Evolutionary conservation across 169 alveolate genomes (phyloP), one percentile per base, ranked within the genome.

Genomic region (Theileria sp.): DNA sequence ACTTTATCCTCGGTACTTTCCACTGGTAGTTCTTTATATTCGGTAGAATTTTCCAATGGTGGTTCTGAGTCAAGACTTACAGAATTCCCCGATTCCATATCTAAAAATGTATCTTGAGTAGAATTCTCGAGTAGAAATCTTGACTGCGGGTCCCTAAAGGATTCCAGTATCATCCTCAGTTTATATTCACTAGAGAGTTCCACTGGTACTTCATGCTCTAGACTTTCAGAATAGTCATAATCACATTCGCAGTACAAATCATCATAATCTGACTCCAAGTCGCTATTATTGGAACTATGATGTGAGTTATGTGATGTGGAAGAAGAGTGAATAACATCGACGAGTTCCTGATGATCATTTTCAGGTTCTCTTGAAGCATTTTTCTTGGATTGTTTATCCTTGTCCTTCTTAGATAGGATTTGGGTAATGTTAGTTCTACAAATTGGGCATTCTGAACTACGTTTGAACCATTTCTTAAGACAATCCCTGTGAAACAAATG

Each of bases 371-470:
- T 44, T 44, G 54, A 13, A 2, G 17, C 54, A 8, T 13, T 12
- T 15, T 12, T 26, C 49, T 67, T 38, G 61, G 10, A 15, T 69
- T 21, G 50, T 0, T 15, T 64, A 17, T 15, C 25, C 77, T 71
- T 60, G 60, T 23, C 65, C 38, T 71, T 23, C 13, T 26, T 25
- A 8, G 30, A 15, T 10, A 86, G 30, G 6, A 84, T 67, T 25
- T 71, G 86, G 21, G 77, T 88, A 23, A 90, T 80, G 76, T 90
- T 86, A 36, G 87, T 67, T 26, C 94, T 85, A 75, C 94, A 90
- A 17, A 90, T 90, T 13, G 94, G 94, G 68, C 94, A 90, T n/a
- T 79, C 85, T 44, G 82, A 79, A 62, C 93, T 90, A 44, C 89
- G 79, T 51, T 87, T 56, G 68, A 90, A 61, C 94, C 94, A 90